Base-by-base conservation (phyloP, 2,329 filamentous ascomycete genomes). In the Hypoxylon sp. region DNA sequence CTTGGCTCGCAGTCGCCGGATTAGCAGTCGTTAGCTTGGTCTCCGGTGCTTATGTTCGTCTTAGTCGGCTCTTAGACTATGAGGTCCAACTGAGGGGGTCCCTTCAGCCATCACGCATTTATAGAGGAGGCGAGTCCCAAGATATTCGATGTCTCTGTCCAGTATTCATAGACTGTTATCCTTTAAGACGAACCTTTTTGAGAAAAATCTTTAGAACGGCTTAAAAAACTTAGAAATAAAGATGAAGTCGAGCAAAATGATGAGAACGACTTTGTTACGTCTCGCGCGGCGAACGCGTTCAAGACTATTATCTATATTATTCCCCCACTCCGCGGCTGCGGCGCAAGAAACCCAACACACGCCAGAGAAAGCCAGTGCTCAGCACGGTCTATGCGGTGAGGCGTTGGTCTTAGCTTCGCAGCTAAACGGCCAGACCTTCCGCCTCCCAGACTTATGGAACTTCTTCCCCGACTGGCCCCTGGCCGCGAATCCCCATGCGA, bases 381-480 rank as follows among this genome's bases (percentile, higher is more conserved):
- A 64, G 46, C 61, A 61, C 16, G 67, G 68, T 3, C 69, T 73
- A 33, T 64, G 68, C 11, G 64, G 66, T 9, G 72, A 74, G 3
- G 72, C 70, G 16, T 42, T 68, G 8, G 46, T 61, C 14, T 16
- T 75, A 24, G 72, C 71, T 49, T 61, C 61, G 20, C 60, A 71
- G 42, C 61, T 75, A 11, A 22, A 61, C 36, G 71, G 73, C 7
- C 65, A 75, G 54, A 67, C 42, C 1, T 64, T 74, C 36, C 72
- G 59, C 49, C 61, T 74, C 4, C 68, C 72, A 33, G 71, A 75
- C 33, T 62, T 73, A 20, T 73, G 70, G 52, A 70, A 71, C 20
- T 57, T 70, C n/a, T 73, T 74, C 52, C 50, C 66, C 33, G 69
- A 67, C 0, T 74, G 72, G 71, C 73, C 72, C 2, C 45, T 67